Evolutionary conservation across 306 rosid genomes (phyloP).

Genomic region (Malus sieversii): DNA sequence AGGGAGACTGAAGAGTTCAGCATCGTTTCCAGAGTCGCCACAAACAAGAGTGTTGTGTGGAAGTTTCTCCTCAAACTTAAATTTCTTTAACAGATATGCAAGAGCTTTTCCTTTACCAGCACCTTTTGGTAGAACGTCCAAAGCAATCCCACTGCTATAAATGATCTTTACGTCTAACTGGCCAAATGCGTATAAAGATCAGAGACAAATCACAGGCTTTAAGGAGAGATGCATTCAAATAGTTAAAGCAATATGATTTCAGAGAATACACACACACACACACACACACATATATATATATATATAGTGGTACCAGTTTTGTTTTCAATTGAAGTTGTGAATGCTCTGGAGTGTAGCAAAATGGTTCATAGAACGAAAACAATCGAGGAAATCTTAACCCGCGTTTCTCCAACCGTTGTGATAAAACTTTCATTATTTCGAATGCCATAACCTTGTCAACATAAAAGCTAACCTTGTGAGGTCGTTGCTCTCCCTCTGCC

Average conservation of each 20-base stretch:
- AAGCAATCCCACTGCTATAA: conserved; percentile 89
- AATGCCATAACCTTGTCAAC: conserved; percentile 54
- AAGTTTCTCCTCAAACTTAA: conserved; percentile 52
- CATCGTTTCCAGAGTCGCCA: conserved; percentile 97
- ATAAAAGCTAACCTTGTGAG: conserved; percentile 82
- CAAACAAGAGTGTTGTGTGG: conserved; percentile 82
- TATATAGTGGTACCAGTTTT: background rate
- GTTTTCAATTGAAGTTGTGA: background rate
- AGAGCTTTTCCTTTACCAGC: conserved; percentile 99
- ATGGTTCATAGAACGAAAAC: background rate
- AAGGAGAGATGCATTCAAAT: conserved; percentile 1
- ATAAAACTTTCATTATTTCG: conserved; percentile 35
- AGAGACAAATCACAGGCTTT: background rate
- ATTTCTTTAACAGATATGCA: conserved; percentile 78
- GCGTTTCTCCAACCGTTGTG: conserved; percentile 40
- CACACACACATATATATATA: background rate
- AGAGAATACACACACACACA: background rate
- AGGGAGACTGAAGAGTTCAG: conserved; percentile 87
- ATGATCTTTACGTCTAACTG: conserved; percentile 79
- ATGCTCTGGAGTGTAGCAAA: background rate
- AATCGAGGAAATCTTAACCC: conserved; percentile 44
- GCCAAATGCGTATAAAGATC: conserved; percentile 13
- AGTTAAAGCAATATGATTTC: background rate
- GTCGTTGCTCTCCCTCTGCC: conserved; percentile 68
- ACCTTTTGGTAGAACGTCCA: conserved; percentile 83